phyloP scores from a whole-genome alignment of 768 basidiomycete species.

The Kwoniella botswanensis region DNA sequence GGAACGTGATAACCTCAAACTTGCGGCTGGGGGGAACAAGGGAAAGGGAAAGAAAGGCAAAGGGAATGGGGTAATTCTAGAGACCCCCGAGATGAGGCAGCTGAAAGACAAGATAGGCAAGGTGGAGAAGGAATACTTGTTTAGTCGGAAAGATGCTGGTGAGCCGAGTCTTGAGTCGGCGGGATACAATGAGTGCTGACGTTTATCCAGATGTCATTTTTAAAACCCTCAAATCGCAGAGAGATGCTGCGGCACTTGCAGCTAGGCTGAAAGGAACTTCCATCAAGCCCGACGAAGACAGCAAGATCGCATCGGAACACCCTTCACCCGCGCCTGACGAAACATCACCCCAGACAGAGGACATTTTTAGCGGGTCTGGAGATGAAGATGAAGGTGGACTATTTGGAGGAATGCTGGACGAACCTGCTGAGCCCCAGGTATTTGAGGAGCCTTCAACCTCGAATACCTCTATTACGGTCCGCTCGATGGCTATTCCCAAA shows the following conservation, averaged over 20 bases:
- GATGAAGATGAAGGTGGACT: constrained; percentile 62
- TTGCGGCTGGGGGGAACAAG: constrained; percentile 31
- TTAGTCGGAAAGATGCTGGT: constrained; percentile 56
- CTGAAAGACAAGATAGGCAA: constrained; percentile 44
- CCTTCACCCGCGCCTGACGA: constrained; percentile 1
- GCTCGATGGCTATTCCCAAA: constrained; percentile 81
- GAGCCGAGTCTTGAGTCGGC: constrained; percentile 4
- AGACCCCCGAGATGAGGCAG: constrained; percentile 47
- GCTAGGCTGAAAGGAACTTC: constrained; percentile 34
- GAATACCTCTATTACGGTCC: constrained; percentile 63
- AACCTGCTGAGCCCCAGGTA: constrained; percentile 60
- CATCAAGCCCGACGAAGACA: background rate
- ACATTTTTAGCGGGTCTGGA: constrained; percentile 18
- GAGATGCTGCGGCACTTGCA: constrained; percentile 42
- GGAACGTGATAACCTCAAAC: constrained; percentile 35
- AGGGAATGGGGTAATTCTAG: constrained; percentile 35
- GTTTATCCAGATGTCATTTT: constrained; percentile 35
- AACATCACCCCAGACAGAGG: constrained; percentile 1
- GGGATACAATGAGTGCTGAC: background rate
- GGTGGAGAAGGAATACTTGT: constrained; percentile 57
- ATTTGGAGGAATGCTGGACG: constrained; percentile 75
- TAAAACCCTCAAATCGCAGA: constrained; percentile 36
- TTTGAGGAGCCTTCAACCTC: constrained; percentile 26
- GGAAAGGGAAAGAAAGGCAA: constrained; percentile 45
- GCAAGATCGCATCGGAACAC: background rate